Evolutionary conservation across 2,329 filamentous ascomycete species (phyloP).

Genomic region (Dactylonectria macrodidyma): DNA sequence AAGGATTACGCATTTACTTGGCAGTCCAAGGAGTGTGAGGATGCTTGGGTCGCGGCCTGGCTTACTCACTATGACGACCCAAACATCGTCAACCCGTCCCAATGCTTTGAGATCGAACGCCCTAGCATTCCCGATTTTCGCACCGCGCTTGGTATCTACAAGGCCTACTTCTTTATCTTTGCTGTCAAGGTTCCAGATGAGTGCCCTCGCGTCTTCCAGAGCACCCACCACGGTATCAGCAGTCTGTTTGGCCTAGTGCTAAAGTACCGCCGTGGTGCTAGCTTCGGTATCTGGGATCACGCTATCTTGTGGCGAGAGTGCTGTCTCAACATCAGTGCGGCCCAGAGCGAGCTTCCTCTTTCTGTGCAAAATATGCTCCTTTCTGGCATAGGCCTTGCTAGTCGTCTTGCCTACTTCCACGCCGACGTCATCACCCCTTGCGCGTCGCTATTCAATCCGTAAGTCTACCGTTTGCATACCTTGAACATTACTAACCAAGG

Average conservation of each 20-base stretch:
- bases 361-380: slow-evolving; percentile 39
- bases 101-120: slow-evolving; percentile 37
- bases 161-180: slow-evolving; percentile 40
- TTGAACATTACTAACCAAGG: not conserved
- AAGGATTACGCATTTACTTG: slow-evolving; percentile 38
- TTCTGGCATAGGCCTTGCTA: slow-evolving; percentile 36
- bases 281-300: slow-evolving; percentile 42
- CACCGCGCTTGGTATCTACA: slow-evolving; percentile 32
- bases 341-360: slow-evolving; percentile 35
- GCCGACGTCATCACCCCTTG: slow-evolving; percentile 42
- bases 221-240: slow-evolving; percentile 40
- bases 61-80: slow-evolving; percentile 31
- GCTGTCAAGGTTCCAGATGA: slow-evolving; percentile 34
- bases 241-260: slow-evolving; percentile 38
- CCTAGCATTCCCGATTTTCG: slow-evolving; percentile 36
- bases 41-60: slow-evolving; percentile 36
- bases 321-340: slow-evolving; percentile 39
- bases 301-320: slow-evolving; percentile 41
- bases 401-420: slow-evolving; percentile 40
- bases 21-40: slow-evolving; percentile 32
- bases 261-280: slow-evolving; percentile 36
- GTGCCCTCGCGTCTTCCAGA: slow-evolving; percentile 39
- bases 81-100: slow-evolving; percentile 31
- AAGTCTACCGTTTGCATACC: slow-evolving; percentile 5
- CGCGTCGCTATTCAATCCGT: slow-evolving; percentile 41